Base-by-base conservation (phyloP, 768 basidiomycete species). In the Rhodotorula diobovata region DNA sequence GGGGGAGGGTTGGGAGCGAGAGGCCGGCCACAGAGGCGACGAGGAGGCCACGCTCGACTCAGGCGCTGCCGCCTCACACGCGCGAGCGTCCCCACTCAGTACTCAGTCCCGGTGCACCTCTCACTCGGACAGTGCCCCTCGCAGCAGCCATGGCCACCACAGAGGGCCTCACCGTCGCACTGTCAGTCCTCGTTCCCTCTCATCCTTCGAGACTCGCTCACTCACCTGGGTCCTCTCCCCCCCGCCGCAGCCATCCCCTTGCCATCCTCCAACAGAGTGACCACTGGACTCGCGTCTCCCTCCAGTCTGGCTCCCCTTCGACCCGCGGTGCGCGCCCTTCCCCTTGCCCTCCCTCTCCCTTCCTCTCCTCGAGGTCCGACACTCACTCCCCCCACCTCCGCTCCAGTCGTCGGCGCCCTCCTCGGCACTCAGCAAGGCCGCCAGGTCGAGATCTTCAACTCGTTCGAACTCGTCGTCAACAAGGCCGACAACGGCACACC, bases 201-300 rank as follows among this genome's bases (percentile, higher is more conserved):
- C 30, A 28, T 30, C 23, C 41, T 58, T 7, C 25, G 39, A n/a
- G 53, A 10, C 25, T 7, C 63, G n/a, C n/a, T n/a, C n/a, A n/a
- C 28, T n/a, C 35, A 25, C 30, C 28, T 23, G 8, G 25, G 18
- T 23, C 25, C 25, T 20, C 45, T 48, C 37, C 63, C 32, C 20
- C 50, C 50, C 20, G 28, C 28, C 11, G 14, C 78, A 98, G 94
- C 66, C 96, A 98, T 80, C 95, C 96, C 48, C 85, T 98, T 23
- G 93, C 96, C 18, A 93, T 99, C 79, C 85, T 99, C 72, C 96
- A 93, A 81, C 89, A 98, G 77, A 96, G 94, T 2, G 96, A 98
- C 78, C 95, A 98, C 82, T 85, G 90, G 77, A 95, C 91, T 54
- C 86, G 96, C 72, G 83, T 88, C 68, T 88, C 88, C 76, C 85